These are phyloP conservation scores for Xanthoconium purpureum DNA, from an alignment of 768 basidiomycete species.

Conservation along the genomic window DNA sequence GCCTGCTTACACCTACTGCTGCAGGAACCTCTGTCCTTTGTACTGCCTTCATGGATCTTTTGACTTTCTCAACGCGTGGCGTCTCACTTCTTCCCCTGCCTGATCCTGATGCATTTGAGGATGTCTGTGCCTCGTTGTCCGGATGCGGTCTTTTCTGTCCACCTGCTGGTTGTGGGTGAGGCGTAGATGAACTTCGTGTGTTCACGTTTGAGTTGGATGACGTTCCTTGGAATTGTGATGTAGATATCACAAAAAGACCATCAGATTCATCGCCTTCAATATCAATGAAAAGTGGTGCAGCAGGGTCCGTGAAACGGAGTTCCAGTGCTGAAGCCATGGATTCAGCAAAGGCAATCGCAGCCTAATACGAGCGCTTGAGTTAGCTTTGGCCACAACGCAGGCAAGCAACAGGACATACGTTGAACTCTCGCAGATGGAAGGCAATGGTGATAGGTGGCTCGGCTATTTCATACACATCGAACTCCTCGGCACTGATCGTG, in stretches of 20 bases:
- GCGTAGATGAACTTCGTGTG: slow-evolving; percentile 18
- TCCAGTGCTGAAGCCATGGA: slow-evolving; percentile 61
- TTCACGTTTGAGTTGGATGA: slow-evolving; percentile 16
- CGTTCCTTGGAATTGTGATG: slow-evolving; percentile 53
- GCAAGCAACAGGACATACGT: slow-evolving; percentile 40
- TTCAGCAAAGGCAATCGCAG: slow-evolving; percentile 77
- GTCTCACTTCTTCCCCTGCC: slow-evolving; percentile 30
- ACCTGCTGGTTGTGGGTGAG: slow-evolving; percentile 6
- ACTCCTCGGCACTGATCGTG: slow-evolving; percentile 73
- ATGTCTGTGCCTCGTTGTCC: slow-evolving; percentile 25
- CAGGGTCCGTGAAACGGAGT: slow-evolving; percentile 72
- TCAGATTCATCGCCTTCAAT: slow-evolving; percentile 66
- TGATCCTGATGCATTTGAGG: slow-evolving; percentile 27
- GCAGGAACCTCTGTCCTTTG: slow-evolving; percentile 27
- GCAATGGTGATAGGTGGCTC: slow-evolving; percentile 63
- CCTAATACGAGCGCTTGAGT: slow-evolving; percentile 42
- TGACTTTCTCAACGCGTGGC: slow-evolving; percentile 45
- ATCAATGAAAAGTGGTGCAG: slow-evolving; percentile 72
- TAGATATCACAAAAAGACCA: slow-evolving; percentile 74
- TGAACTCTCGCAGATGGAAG: slow-evolving; percentile 84
- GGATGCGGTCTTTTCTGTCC: slow-evolving; percentile 22
- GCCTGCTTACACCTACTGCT: slow-evolving; percentile 6
- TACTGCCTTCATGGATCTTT: slow-evolving; percentile 38
- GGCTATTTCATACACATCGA: slow-evolving; percentile 70
- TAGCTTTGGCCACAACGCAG: not conserved